Percentiles rank a stretch among this genome's conserved stretches.
phyloP scores from a whole-genome alignment of 345 rosid species.

The Durio zibethinus region DNA sequence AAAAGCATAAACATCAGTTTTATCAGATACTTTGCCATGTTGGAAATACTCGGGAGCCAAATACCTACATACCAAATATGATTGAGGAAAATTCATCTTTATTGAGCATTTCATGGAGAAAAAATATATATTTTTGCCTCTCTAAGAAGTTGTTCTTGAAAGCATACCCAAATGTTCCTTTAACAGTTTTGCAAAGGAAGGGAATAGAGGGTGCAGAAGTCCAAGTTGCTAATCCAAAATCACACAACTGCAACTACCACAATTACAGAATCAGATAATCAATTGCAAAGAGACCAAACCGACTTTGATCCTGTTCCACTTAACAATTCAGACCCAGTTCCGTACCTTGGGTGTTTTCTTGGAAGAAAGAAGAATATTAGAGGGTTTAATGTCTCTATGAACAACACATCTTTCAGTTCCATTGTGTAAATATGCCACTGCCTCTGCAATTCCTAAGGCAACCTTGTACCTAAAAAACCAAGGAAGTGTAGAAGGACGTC shows the following conservation, averaged over 20 bases:
- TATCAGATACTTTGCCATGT: slow-evolving; percentile 91
- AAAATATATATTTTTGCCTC: not conserved
- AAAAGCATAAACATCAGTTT: slow-evolving; percentile 92
- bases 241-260: slow-evolving; percentile 62
- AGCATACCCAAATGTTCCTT: slow-evolving; percentile 94
- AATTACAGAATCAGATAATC: not conserved
- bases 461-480: slow-evolving; percentile 83
- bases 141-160: not conserved
- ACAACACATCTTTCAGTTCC: slow-evolving; percentile 90
- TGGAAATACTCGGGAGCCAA: slow-evolving; percentile 97
- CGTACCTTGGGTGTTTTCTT: slow-evolving; percentile 73
- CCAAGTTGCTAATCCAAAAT: slow-evolving; percentile 95
- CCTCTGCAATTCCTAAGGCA: slow-evolving; percentile 77
- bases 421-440: slow-evolving; percentile 70
- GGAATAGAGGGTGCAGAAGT: slow-evolving; percentile 87
- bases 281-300: not conserved
- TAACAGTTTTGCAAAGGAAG: slow-evolving; percentile 93
- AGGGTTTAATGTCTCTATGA: slow-evolving; percentile 93
- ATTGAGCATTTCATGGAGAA: not conserved
- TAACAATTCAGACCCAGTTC: not conserved
- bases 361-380: slow-evolving; percentile 89
- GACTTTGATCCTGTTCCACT: not conserved
- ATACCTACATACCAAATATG: slow-evolving; percentile 43
- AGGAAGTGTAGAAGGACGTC: slow-evolving; percentile 36
- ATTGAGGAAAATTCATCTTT: not conserved